Base-by-base conservation (phyloP, 805 yeast genomes). In the Metschnikowia koreensis region DNA sequence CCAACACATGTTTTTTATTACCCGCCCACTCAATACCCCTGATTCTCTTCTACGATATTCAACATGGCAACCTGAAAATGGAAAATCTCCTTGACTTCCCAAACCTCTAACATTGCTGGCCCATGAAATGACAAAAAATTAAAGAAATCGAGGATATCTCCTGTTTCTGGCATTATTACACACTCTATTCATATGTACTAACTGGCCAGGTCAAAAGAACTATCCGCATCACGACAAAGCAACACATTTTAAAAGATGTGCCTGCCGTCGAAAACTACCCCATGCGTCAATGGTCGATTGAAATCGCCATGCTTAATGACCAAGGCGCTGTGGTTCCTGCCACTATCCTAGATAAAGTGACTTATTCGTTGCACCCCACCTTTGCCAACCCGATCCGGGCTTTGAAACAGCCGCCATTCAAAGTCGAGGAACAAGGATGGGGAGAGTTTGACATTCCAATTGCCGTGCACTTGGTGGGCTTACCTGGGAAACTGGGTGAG, bases 371-470 rank as follows among this genome's bases (percentile, higher is more conserved):
- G 57, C 99, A 93, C 74, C 98, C 97, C 46, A 94, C 98, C 9
- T 93, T 93, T 72, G 83, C 82, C 46, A 91, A 91, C 67, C 98
- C 98, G 10, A 85, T 81, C 57, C 81, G 97, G 67, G 77, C 86
- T 11, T 68, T 90, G 65, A 89, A 87, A 64, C 85, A 84, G 63
- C 81, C 87, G 9, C 99, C 99, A 10, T 93, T 92, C 72, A 81
- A 73, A 64, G 86, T 93, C 51, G 88, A 83, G 63, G 99, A 93
- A 68, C 86, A 89, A 73, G 99, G 99, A 47, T 93, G 99, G 98
- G 99, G 98, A 67, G 98, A 93, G 60, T 93, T 93, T 64, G 97
- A 92, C 65, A 80, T 94, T 66, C 88, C 88, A 38, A 84, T 94
- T 54, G 79, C 87, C 34, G 75, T 92, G 41, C 87, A 87, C 55